A percentile compares a stretch with the other conserved stretches of the same genome.
phyloP scores from a whole-genome alignment of 352 stramenopile species.

The Pythium apleroticum region DNA sequence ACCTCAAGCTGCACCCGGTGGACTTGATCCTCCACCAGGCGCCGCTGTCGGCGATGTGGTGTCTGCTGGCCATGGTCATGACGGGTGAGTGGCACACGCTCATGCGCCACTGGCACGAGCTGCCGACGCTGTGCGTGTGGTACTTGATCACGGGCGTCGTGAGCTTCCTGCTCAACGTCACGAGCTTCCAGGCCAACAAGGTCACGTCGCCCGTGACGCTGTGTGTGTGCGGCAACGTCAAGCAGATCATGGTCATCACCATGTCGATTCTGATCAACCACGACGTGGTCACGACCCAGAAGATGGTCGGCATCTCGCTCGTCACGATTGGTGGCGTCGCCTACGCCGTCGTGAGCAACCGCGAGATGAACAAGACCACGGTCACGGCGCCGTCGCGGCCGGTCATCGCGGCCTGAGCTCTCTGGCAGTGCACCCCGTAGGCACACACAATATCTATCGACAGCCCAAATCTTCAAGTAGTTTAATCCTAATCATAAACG shows the following conservation, averaged over 20 bases:
- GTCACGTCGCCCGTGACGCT: constrained; percentile 94
- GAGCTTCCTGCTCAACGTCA: constrained; percentile 94
- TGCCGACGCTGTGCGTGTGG: constrained; percentile 61
- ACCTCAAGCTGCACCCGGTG: constrained; percentile 92
- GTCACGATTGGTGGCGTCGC: constrained; percentile 62
- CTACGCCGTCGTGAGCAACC: constrained; percentile 80
- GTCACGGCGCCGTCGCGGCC: constrained; percentile 27
- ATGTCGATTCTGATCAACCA: constrained; percentile 81
- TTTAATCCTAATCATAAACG: neutral
- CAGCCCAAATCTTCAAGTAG: neutral
- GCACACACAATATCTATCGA: neutral
- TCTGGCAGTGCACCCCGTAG: neutral
- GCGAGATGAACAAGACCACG: constrained; percentile 63
- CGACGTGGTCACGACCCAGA: constrained; percentile 68
- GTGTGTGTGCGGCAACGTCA: constrained; percentile 93
- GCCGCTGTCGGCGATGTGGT: constrained; percentile 91
- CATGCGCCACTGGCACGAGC: constrained; percentile 58
- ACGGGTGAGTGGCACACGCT: constrained; percentile 72
- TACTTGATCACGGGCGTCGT: constrained; percentile 87
- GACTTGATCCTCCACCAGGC: constrained; percentile 93
- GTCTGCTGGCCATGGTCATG: constrained; percentile 78
- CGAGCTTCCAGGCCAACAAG: constrained; percentile 94
- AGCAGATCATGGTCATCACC: constrained; percentile 90
- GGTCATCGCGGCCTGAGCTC: neutral
- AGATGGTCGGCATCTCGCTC: constrained; percentile 65